phyloP scores from a whole-genome alignment of 2,329 filamentous ascomycete species.

The Aschersonia sp. region DNA sequence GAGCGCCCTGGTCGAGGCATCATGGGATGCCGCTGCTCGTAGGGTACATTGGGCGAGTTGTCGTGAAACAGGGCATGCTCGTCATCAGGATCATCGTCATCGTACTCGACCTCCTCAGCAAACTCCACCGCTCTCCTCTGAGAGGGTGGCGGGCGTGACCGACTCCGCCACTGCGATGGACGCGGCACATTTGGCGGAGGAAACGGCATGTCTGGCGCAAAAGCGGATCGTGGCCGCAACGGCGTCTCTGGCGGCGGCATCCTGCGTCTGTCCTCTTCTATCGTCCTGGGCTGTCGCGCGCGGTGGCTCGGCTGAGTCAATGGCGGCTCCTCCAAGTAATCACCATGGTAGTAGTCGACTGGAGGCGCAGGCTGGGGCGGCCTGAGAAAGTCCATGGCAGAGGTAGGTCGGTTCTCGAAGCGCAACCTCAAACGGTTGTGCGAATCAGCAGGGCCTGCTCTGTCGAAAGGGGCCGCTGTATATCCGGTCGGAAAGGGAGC shows the following conservation, averaged over 20 bases:
- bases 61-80: constrained; percentile 24
- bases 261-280: constrained; percentile 27
- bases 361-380: constrained; percentile 1
- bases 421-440: constrained; percentile 17
- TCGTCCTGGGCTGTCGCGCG: constrained; percentile 25
- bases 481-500: constrained; percentile 14
- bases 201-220: constrained; percentile 14
- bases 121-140: constrained; percentile 18
- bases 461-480: constrained; percentile 16
- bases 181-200: constrained; percentile 12
- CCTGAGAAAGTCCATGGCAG: constrained; percentile 24
- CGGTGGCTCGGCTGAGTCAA: constrained; percentile 20
- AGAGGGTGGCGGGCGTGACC: constrained; percentile 15
- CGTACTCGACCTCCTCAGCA: constrained; percentile 15
- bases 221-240: constrained; percentile 19
- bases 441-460: constrained; percentile 5
- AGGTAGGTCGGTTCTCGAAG: constrained; percentile 21
- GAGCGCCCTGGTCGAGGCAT: constrained; percentile 20
- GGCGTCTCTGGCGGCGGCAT: constrained; percentile 34
- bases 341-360: constrained; percentile 16
- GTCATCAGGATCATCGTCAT: constrained; percentile 23
- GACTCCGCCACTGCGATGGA: constrained; percentile 10
- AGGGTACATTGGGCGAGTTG: constrained; percentile 17
- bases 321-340: constrained; percentile 25
- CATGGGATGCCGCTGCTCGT: constrained; percentile 17